Evolutionary conservation across 306 rosid species (phyloP), one percentile per base, ranked within the genome.

Genomic region (Fagus crenata): DNA sequence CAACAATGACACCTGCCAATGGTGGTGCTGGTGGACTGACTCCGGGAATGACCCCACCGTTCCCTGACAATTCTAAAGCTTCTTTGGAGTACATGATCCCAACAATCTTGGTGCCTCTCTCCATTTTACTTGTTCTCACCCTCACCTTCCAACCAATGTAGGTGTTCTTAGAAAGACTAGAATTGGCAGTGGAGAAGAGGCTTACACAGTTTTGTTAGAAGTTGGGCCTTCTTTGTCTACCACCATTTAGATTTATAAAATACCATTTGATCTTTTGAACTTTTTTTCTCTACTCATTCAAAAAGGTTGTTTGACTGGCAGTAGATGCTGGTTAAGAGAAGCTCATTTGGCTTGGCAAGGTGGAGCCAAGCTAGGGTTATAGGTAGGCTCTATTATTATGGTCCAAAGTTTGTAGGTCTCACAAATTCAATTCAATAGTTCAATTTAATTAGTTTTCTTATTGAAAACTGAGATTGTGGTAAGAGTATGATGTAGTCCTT

Each of bases 191-290:
- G 67, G 56, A 31, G 49, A 59, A 86, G 82, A 78, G 87, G 90
- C 77, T 82, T 79, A 55, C 49, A 74, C 89, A 92, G 82, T 94
- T 95, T 92, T 92, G 96, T 80, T 91, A 88, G 84, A 81, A 78
- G 86, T 80, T 77, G 36, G 76, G 78, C 76, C 81, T 75, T 74
- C 77, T 46, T 51, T 77, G 81, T 86, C 82, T 72, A 79, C 77
- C 80, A 73, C 72, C 58, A 35, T 81, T 75, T 77, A 81, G 75
- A 73, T 60, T 46, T 56, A 56, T 61, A 60, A 77, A 46, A 67
- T 56, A 56, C 43, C 67, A 11, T 61, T 54, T 74, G 13, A 74
- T 79, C 28, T 59, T 77, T 78, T 77, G 59, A 67, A 39, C 14
- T 54, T 18, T 40, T 22, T 74, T 55, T 80, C 60, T 73, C 43